Evolutionary conservation across 2,329 filamentous ascomycete species (phyloP).

Genomic region (Cercospora zeina): DNA sequence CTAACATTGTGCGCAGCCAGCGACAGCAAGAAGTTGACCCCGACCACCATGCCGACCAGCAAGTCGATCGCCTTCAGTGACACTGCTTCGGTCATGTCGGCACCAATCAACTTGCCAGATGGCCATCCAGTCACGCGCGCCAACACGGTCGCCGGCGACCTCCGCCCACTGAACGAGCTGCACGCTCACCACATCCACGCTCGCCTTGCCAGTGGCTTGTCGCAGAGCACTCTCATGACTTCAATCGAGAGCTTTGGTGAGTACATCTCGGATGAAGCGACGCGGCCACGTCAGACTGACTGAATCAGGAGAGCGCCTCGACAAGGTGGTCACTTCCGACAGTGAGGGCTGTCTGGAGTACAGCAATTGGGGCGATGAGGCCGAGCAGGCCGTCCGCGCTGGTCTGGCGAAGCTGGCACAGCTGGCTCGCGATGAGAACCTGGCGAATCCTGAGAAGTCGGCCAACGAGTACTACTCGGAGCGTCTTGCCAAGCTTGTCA

Average conservation of each 20-base stretch:
- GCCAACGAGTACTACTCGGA: conserved; percentile 37
- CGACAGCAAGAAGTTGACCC: conserved; percentile 3
- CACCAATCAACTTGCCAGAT: conserved; percentile 14
- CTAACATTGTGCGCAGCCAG: not conserved
- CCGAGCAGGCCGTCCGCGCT: conserved; percentile 36
- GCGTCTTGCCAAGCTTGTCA: conserved; percentile 34
- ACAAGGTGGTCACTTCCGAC: not conserved
- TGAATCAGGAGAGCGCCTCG: conserved; percentile 5
- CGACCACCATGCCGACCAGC: conserved; percentile 16
- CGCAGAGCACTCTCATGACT: not conserved
- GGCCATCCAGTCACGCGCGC: conserved; percentile 23
- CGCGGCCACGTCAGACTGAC: conserved; percentile 10
- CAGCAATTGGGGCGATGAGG: conserved; percentile 37
- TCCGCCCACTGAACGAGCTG: conserved; percentile 10
- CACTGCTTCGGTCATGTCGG: conserved; percentile 7
- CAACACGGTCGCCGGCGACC: conserved; percentile 22
- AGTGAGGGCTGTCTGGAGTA: conserved; percentile 31
- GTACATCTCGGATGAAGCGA: not conserved
- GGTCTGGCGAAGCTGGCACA: conserved; percentile 38
- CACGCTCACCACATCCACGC: conserved; percentile 11
- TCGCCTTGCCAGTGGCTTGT: conserved; percentile 5
- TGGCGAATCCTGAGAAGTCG: conserved; percentile 30
- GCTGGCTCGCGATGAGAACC: conserved; percentile 39
- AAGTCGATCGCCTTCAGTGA: conserved; percentile 19
- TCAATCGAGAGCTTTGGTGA: not conserved